A percentile compares a stretch with the other conserved stretches of the same genome.
Conservation (phyloP, 2,329 filamentous ascomycete species). For the Beauveria varroae region DNA sequence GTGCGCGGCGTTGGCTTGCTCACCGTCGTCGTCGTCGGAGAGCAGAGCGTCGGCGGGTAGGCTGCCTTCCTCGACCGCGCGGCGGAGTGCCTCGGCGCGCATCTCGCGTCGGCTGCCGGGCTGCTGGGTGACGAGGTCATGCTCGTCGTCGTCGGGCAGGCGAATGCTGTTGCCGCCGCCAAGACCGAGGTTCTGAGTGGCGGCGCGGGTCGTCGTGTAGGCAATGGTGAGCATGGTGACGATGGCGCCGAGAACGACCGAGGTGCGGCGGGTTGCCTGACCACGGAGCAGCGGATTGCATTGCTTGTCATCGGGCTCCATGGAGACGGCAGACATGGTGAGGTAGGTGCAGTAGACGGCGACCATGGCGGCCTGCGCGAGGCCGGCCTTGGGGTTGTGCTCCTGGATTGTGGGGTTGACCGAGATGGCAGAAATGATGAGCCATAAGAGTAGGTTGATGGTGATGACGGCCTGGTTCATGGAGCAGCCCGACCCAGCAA, state of each 20-base stretch:
- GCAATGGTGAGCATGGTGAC: constrained; percentile 96
- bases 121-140: constrained; percentile 82
- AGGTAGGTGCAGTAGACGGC: constrained; percentile 97
- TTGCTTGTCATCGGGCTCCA: constrained; percentile 89
- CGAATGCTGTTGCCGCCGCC: constrained; percentile 56
- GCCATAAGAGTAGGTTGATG: constrained; percentile 79
- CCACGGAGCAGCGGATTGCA: constrained; percentile 90
- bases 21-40: constrained; percentile 61
- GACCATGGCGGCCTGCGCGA: constrained; percentile 97
- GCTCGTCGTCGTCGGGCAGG: constrained; percentile 67
- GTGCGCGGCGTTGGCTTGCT: constrained; percentile 55
- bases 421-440: constrained; percentile 74
- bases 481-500: constrained; percentile 69
- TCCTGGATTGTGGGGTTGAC: constrained; percentile 88
- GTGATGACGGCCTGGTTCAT: constrained; percentile 98
- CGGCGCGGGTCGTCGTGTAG: constrained; percentile 93
- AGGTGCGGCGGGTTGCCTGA: constrained; percentile 80
- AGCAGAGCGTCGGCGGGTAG: constrained; percentile 85
- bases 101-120: constrained; percentile 76
- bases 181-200: constrained; percentile 78
- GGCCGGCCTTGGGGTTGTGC: constrained; percentile 83
- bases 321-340: constrained; percentile 95
- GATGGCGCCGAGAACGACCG: constrained; percentile 84
- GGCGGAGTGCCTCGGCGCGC: constrained; percentile 83
- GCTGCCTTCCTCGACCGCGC: constrained; percentile 86